Percentiles rank a stretch among this genome's conserved stretches.
Conservation (phyloP, 2,329 filamentous ascomycete genomes). For the Ascochyta rabiei region DNA sequence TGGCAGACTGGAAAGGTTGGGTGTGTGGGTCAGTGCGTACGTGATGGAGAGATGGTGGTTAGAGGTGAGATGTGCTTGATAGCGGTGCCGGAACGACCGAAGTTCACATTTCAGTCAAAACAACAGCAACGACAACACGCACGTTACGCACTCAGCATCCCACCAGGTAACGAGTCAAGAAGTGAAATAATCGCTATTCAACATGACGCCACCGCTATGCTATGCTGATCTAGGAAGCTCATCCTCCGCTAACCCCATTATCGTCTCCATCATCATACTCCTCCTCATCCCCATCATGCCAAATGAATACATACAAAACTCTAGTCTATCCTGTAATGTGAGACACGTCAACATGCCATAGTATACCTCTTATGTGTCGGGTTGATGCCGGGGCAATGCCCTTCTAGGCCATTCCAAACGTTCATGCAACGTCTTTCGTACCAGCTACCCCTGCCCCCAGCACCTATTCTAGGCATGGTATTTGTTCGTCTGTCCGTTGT, state of each 20-base stretch:
- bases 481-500: slow-evolving; percentile 9
- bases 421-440: slow-evolving; percentile 41
- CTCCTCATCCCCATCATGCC: slow-evolving; percentile 2
- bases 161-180: slow-evolving; percentile 4
- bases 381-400: slow-evolving; percentile 20
- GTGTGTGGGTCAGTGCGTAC: neutral
- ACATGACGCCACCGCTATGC: slow-evolving; percentile 19
- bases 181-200: slow-evolving; percentile 3
- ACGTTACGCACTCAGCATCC: neutral
- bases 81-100: neutral
- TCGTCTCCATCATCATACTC: slow-evolving; percentile 5
- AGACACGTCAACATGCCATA: slow-evolving; percentile 13
- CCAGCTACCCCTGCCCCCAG: slow-evolving; percentile 25
- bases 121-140: neutral
- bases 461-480: slow-evolving; percentile 29
- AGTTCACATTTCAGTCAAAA: neutral
- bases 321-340: slow-evolving; percentile 21
- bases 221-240: slow-evolving; percentile 2
- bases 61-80: neutral
- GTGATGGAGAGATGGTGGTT: neutral
- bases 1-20: neutral
- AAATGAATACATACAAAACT: slow-evolving; percentile 12
- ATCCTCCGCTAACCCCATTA: slow-evolving; percentile 3
- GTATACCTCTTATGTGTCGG: slow-evolving; percentile 13
- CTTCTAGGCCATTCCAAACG: slow-evolving; percentile 35